Base-by-base conservation (phyloP, 345 rosid genomes). In the Boechera retrofracta region DNA sequence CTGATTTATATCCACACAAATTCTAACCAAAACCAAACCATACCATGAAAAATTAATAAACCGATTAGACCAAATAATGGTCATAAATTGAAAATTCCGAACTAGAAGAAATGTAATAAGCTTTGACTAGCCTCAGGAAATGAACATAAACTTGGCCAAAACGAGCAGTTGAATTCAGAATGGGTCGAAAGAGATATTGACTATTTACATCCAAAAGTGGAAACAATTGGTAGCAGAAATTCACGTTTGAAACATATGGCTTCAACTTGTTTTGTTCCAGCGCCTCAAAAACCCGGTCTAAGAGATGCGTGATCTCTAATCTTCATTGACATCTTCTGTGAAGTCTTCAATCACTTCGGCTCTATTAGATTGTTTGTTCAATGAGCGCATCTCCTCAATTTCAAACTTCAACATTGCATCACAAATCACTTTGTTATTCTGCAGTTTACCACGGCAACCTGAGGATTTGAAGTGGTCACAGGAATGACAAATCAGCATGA, bases 381-480 rank as follows among this genome's bases (percentile, higher is more conserved):
- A 67, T 2, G 85, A 44, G n/a, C 91, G 86, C 83, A 88, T 32
- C 76, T 92, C 97, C 38, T 87, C 94, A 5, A 95, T 91, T 73
- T 95, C 98, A 45, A 78, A 59, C 38, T 52, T 83, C 72, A 95
- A 83, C 73, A 85, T 67, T 3, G 88, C 79, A 75, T 95, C 98
- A 15, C 87, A 86, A 24, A 73, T 54, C 75, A 95, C 83, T 69
- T 79, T 87, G 16, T 80, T 67, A 24, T 72, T 79, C 73, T 41
- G 74, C 82, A 94, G 70, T 64, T 74, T 75, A 83, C 75, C 90
- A 33, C 88, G 90, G 84, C 98, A 95, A 62, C 85, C 99, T 92
- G 81, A 6, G 52, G 59, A 44, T 67, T 54, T 26, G 6, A 72
- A 49, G 63, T 32, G 63, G 18, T 26, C 56, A 66, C 3, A 66